These are phyloP conservation scores for Neurospora tetraspora DNA, from an alignment of 495 filamentous ascomycete species.

Conservation along the genomic window DNA sequence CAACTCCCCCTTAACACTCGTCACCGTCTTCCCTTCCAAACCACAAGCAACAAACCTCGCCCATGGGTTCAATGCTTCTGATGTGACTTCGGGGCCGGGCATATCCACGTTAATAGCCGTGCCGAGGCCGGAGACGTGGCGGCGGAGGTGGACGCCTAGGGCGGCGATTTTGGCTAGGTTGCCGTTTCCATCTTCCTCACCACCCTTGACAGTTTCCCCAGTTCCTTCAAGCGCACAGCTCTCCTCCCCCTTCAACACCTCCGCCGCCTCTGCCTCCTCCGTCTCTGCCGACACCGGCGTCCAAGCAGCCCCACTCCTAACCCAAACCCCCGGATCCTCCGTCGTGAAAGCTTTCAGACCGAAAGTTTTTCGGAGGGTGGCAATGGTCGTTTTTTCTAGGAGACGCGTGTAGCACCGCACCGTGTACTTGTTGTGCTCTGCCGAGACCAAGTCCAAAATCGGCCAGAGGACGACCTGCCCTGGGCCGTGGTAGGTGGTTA, in stretches of 20 bases:
- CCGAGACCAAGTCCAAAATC: constrained; percentile 57
- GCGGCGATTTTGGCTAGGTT: constrained; percentile 67
- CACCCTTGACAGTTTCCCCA: neutral
- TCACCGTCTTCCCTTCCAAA: constrained; percentile 64
- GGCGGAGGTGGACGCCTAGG: constrained; percentile 75
- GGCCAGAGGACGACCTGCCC: constrained; percentile 89
- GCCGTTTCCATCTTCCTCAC: neutral
- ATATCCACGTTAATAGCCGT: constrained; percentile 74
- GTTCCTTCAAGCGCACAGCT: neutral
- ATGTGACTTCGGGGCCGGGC: constrained; percentile 9
- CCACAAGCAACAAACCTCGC: constrained; percentile 78
- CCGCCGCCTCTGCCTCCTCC: neutral
- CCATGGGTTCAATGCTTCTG: constrained; percentile 29
- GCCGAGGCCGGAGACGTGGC: constrained; percentile 80
- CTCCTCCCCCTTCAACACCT: neutral
- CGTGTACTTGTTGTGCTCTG: constrained; percentile 26
- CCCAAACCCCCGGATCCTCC: constrained; percentile 83
- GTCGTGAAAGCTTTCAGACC: constrained; percentile 53
- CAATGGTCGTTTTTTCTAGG: constrained; percentile 67
- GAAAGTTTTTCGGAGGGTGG: constrained; percentile 38
- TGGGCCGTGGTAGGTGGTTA: constrained; percentile 91
- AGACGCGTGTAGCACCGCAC: constrained; percentile 60
- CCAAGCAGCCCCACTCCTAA: constrained; percentile 11
- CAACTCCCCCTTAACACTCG: constrained; percentile 44
- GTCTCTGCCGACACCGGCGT: neutral